Evolutionary conservation across 2,329 filamentous ascomycete species (phyloP).

Genomic region (Ceratocystis colombiana): DNA sequence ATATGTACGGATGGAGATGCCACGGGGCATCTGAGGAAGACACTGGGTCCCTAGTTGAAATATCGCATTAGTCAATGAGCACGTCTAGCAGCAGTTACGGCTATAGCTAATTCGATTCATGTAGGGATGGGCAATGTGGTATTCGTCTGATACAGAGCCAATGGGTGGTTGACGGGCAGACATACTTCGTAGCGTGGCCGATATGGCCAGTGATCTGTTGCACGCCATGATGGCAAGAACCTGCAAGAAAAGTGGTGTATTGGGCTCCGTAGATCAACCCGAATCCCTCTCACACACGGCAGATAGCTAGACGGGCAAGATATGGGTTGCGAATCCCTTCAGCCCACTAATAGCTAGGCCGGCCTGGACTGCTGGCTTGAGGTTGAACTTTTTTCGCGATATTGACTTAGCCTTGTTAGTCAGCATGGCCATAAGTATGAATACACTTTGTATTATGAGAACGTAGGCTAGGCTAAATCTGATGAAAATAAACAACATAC

Average conservation of each 20-base stretch:
- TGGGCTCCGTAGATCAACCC: background rate
- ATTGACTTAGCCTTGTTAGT: conserved; percentile 16
- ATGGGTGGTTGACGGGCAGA: background rate
- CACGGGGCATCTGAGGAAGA: conserved; percentile 13
- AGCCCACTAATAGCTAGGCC: conserved; percentile 14
- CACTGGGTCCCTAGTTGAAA: conserved; percentile 17
- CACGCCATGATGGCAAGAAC: conserved; percentile 1
- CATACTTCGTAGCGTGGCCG: conserved; percentile 22
- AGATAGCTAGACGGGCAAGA: background rate
- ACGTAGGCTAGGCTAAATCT: too few species aligned
- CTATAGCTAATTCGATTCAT: background rate
- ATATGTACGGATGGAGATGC: conserved; percentile 28
- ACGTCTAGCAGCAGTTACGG: background rate
- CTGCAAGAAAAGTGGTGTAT: background rate
- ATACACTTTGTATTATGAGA: too few species aligned
- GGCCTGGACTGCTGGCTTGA: conserved; percentile 10
- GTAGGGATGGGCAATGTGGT: background rate
- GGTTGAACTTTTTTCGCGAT: conserved; percentile 26
- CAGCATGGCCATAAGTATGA: conserved; percentile 22
- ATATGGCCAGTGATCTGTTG: conserved; percentile 17
- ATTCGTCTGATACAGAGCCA: background rate
- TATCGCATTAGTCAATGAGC: background rate
- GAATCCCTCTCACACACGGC: conserved; percentile 1
- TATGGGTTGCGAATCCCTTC: conserved; percentile 15
- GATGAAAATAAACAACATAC: too few species aligned